A percentile compares a stretch with the other conserved stretches of the same genome.
phyloP scores from a whole-genome alignment of 2,329 filamentous ascomycete genomes.

The Elsinoe australis region DNA sequence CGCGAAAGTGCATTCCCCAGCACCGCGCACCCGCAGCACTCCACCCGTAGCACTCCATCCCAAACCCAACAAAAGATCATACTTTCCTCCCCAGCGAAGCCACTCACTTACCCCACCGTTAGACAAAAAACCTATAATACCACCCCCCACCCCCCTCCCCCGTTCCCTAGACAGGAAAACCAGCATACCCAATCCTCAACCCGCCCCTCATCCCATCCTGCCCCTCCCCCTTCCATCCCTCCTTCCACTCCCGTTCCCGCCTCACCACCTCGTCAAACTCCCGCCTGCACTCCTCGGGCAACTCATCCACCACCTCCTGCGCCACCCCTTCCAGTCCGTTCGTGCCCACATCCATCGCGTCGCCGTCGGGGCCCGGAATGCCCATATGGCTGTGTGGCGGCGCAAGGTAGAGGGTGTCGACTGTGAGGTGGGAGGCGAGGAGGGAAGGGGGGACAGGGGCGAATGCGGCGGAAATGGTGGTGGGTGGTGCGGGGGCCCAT shows the following conservation, averaged over 20 bases:
- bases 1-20: no score
- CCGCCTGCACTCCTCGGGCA: constrained; percentile 62
- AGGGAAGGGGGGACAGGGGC: constrained; percentile 49
- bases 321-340: constrained; percentile 57
- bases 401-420: constrained; percentile 54
- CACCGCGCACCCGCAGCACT: no score
- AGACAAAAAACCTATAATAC: background rate
- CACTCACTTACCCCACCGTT: background rate
- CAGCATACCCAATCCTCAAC: constrained; percentile 42
- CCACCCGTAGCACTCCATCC: no score
- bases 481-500: constrained; percentile 60
- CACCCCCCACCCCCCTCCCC: background rate
- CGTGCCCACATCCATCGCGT: constrained; percentile 39
- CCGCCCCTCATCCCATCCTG: constrained; percentile 43
- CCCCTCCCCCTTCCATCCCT: constrained; percentile 63
- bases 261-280: constrained; percentile 62
- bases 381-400: constrained; percentile 51
- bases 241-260: constrained; percentile 64
- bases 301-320: constrained; percentile 56
- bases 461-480: constrained; percentile 33
- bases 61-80: no score
- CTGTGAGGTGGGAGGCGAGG: constrained; percentile 54
- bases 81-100: background rate
- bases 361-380: constrained; percentile 51
- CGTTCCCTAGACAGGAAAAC: constrained; percentile 40